Percentiles rank a stretch among this genome's conserved stretches.
Conservation (phyloP, 352 stramenopile species). For the Globisporangium okanoganense region DNA sequence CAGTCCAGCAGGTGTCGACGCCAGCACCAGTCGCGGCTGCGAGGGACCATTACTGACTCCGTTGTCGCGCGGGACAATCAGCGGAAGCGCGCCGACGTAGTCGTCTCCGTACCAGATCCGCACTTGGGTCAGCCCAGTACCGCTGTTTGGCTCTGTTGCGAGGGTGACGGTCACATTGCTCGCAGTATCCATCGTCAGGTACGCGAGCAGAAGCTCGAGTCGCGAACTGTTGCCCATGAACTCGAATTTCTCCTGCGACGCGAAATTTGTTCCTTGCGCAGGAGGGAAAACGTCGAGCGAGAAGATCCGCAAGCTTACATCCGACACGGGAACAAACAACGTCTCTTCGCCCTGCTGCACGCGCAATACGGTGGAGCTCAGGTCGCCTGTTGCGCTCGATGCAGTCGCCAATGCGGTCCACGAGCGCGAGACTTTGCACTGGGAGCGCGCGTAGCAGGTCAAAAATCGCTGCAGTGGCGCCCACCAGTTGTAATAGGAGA, state of each 20-base stretch:
- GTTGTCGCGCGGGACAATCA: background rate
- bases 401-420: background rate
- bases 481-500: slow-evolving; percentile 25
- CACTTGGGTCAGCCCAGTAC: background rate
- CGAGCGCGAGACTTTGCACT: slow-evolving; percentile 3
- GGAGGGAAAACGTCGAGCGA: slow-evolving; percentile 1
- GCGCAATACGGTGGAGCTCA: background rate
- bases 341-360: slow-evolving; percentile 2
- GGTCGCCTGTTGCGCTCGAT: background rate
- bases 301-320: background rate
- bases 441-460: slow-evolving; percentile 20
- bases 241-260: background rate
- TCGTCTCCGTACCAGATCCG: slow-evolving; percentile 10
- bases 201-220: slow-evolving; percentile 4
- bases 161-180: background rate
- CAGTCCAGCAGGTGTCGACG: background rate
- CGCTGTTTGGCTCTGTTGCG: background rate
- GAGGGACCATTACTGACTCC: background rate
- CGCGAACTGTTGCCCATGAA: slow-evolving; percentile 3
- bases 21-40: slow-evolving; percentile 4
- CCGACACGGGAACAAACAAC: background rate
- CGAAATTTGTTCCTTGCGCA: background rate
- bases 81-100: slow-evolving; percentile 8
- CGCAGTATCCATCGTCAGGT: slow-evolving; percentile 10
- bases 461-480: slow-evolving; percentile 22